Conservation (phyloP, 352 stramenopile species). For the Globisporangium okanoganense region DNA sequence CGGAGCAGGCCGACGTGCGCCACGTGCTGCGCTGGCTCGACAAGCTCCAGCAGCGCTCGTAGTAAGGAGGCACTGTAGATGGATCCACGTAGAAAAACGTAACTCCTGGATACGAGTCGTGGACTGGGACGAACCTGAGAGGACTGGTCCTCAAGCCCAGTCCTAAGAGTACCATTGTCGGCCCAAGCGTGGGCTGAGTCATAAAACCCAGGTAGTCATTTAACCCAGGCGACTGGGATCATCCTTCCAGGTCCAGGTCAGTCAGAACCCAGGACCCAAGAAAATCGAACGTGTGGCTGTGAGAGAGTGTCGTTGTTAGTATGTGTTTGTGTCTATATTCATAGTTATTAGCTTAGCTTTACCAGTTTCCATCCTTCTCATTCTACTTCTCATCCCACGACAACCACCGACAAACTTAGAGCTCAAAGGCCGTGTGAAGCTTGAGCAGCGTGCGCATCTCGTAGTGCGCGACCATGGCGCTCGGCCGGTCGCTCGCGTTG, state of each 20-base stretch:
- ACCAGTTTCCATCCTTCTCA: slow-evolving; percentile 1
- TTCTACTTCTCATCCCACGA: background rate
- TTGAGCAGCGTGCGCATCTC: slow-evolving; percentile 73
- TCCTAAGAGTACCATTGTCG: too few species aligned
- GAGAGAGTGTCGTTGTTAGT: background rate
- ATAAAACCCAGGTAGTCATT: too few species aligned
- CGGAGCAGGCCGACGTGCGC: background rate
- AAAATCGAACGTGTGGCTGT: background rate
- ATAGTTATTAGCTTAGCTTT: slow-evolving; percentile 10
- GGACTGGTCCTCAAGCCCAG: too few species aligned
- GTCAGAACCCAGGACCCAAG: too few species aligned
- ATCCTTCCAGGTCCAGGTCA: background rate
- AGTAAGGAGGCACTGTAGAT: too few species aligned
- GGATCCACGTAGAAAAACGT: too few species aligned
- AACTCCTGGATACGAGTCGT: too few species aligned
- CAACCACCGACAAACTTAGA: slow-evolving; percentile 17
- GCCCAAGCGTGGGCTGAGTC: too few species aligned
- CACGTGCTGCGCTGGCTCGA: slow-evolving; percentile 11
- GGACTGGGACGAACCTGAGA: too few species aligned
- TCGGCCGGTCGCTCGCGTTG: slow-evolving; percentile 56
- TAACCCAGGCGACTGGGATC: too few species aligned
- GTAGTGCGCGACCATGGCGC: slow-evolving; percentile 71
- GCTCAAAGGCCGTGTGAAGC: slow-evolving; percentile 50
- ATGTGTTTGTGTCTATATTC: background rate
- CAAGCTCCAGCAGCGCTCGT: background rate